These are phyloP conservation scores for Plenodomus biglobosus DNA, from an alignment of 2,329 filamentous ascomycete genomes.

Conservation along the genomic window DNA sequence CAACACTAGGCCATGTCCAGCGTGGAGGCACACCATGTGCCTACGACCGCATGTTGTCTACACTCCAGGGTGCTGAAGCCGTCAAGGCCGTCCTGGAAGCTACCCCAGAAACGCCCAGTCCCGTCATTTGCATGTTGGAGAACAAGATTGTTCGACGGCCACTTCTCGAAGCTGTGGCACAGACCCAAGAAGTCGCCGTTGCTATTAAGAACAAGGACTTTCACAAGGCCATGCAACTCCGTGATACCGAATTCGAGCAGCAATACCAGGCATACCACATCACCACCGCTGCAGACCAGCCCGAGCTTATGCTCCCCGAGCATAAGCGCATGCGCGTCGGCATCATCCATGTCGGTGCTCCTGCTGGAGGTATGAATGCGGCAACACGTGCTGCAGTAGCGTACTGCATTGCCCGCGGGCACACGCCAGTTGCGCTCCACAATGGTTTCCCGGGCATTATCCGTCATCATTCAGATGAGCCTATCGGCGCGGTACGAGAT, in stretches of 20 bases:
- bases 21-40: conserved; percentile 88
- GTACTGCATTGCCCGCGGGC: conserved; percentile 89
- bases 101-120: conserved; percentile 84
- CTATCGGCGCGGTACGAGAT: conserved; percentile 77
- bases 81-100: conserved; percentile 39
- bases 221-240: conserved; percentile 78
- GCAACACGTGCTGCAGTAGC: conserved; percentile 90
- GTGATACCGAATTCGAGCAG: conserved; percentile 91
- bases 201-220: conserved; percentile 87
- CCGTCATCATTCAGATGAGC: conserved; percentile 83
- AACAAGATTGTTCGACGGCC: conserved; percentile 95
- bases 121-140: conserved; percentile 94
- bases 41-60: conserved; percentile 91
- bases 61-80: conserved; percentile 66
- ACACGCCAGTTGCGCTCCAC: conserved; percentile 88
- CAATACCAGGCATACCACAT: conserved; percentile 89
- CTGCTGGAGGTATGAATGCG: conserved; percentile 97
- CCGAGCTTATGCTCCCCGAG: conserved; percentile 66
- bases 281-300: conserved; percentile 79
- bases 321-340: conserved; percentile 88
- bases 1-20: conserved; percentile 95
- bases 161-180: conserved; percentile 81
- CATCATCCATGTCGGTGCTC: conserved; percentile 95
- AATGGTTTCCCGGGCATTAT: conserved; percentile 96
- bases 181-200: conserved; percentile 80